Evolutionary conservation across 495 filamentous ascomycete species (phyloP).

Genomic region (Neurospora africana): DNA sequence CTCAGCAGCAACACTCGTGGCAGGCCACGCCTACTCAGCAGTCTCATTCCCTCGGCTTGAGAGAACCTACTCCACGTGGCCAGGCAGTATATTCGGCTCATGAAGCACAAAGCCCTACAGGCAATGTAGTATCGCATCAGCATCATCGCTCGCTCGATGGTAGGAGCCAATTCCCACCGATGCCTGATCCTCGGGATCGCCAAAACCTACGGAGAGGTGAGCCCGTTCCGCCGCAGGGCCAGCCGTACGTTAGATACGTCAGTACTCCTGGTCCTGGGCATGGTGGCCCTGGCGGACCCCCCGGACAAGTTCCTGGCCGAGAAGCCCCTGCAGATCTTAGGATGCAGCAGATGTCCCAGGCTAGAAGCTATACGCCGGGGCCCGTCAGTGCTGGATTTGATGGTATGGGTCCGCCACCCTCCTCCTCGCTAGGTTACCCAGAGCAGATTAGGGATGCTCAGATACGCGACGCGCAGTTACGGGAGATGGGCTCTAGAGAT

Average conservation of each 20-base stretch:
- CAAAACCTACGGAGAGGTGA: slow-evolving; percentile 6
- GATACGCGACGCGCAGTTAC: slow-evolving; percentile 4
- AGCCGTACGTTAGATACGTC: slow-evolving; percentile 17
- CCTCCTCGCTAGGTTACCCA: slow-evolving; percentile 7
- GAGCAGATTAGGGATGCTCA: slow-evolving; percentile 6
- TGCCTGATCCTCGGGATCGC: slow-evolving; percentile 6
- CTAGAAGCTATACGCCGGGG: slow-evolving; percentile 22
- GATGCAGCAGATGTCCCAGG: slow-evolving; percentile 6
- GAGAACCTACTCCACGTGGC: slow-evolving; percentile 29
- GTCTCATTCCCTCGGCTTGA: slow-evolving; percentile 22
- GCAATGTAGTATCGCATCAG: slow-evolving; percentile 15
- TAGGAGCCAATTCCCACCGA: slow-evolving; percentile 12
- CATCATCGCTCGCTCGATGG: slow-evolving; percentile 15
- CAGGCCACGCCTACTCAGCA: slow-evolving; percentile 10
- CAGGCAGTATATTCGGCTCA: slow-evolving; percentile 19
- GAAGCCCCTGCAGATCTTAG: not conserved
- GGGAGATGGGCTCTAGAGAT: slow-evolving; percentile 5
- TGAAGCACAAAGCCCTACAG: slow-evolving; percentile 17
- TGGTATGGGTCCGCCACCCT: slow-evolving; percentile 13
- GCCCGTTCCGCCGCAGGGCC: slow-evolving; percentile 20
- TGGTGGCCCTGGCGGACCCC: not conserved
- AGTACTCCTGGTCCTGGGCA: slow-evolving; percentile 20
- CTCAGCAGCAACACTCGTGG: slow-evolving; percentile 20
- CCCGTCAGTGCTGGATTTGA: slow-evolving; percentile 10
- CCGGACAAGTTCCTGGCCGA: not conserved